These are phyloP conservation scores for Didymella pomorum DNA, from an alignment of 2,329 filamentous ascomycete genomes.

Conservation along the genomic window DNA sequence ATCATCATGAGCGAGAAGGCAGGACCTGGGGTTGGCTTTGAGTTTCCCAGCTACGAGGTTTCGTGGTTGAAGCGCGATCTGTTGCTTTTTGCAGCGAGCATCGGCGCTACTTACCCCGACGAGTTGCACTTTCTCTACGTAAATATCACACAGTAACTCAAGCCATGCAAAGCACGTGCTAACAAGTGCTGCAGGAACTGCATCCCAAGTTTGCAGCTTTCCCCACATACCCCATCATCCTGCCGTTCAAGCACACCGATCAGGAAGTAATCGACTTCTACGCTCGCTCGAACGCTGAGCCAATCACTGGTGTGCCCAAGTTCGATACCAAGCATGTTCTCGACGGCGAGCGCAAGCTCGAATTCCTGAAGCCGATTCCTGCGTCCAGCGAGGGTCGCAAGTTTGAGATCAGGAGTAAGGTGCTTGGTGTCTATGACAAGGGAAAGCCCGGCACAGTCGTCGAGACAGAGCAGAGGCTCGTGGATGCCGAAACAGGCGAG, in stretches of 20 bases:
- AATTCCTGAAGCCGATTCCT: conserved; percentile 79
- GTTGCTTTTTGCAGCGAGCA: conserved; percentile 88
- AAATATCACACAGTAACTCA: conserved; percentile 43
- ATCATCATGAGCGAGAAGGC: conserved; percentile 44
- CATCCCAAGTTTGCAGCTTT: conserved; percentile 88
- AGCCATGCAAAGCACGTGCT: not conserved
- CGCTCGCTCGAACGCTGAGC: conserved; percentile 68
- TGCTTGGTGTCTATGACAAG: conserved; percentile 89
- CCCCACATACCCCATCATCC: conserved; percentile 84
- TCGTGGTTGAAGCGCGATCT: conserved; percentile 89
- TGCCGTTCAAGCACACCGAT: conserved; percentile 80
- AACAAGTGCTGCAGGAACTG: conserved; percentile 68
- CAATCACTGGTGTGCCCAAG: conserved; percentile 78
- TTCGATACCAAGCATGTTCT: conserved; percentile 78
- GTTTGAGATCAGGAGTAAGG: conserved; percentile 79
- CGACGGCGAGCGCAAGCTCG: conserved; percentile 83
- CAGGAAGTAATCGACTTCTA: conserved; percentile 88
- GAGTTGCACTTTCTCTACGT: conserved; percentile 95
- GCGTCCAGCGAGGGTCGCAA: conserved; percentile 72
- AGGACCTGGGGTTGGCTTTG: conserved; percentile 71
- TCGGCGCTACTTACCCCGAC: conserved; percentile 77
- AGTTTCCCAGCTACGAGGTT: conserved; percentile 78
- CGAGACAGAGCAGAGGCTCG: conserved; percentile 78
- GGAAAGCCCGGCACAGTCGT: conserved; percentile 83
- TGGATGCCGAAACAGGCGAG: conserved; percentile 73